Evolutionary conservation across 164 flowering plant species (phyloP), one percentile per base, ranked within the genome.

Genomic region (Kingdonia uniflora): DNA sequence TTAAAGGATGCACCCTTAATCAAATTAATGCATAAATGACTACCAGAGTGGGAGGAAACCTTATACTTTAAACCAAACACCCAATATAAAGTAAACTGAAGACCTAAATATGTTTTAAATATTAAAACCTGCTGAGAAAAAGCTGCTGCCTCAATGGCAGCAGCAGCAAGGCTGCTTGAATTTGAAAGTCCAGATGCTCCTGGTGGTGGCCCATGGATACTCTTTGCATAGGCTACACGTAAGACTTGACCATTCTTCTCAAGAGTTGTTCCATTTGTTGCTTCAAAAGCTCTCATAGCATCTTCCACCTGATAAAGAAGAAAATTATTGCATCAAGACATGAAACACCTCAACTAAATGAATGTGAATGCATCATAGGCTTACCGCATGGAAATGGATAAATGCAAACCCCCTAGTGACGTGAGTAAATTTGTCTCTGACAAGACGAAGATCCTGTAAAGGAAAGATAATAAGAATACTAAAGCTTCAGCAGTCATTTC

Each of bases 401-500:
- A 94, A 94, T n/a, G 90, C 99, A 76, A 89, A 94, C 43, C 99
- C 99, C 69, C 97, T 81, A 47, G 99, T 89, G 42, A 94, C 96
- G 76, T 94, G 99, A 52, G 97, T 94, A 56, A 87, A 84, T 62
- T 87, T 94, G 78, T 94, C 99, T 64, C 99, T 79, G 33, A 94
- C 95, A 63, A 94, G 95, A 23, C 99, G 95, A 65, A 94, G 87
- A 71, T 89, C 99, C 99, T 94, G 82, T 68, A 75, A 42, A 65
- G 46, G 51, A 47, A 49, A 59, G 57, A 23, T 23, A 24, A 22
- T 29, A 16, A 29, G 4, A 29, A 29, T 29, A 29, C 8, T 29
- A 29, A 29, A 8, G 35, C 4, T 29, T 29, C 35, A 8, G 35
- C 35, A 29, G 8, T 8, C 35, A 29, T 3, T 3, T 29, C 4